These are phyloP conservation scores for Chaetomium sp. DNA, from an alignment of 2,329 filamentous ascomycete species.

Conservation along the genomic window DNA sequence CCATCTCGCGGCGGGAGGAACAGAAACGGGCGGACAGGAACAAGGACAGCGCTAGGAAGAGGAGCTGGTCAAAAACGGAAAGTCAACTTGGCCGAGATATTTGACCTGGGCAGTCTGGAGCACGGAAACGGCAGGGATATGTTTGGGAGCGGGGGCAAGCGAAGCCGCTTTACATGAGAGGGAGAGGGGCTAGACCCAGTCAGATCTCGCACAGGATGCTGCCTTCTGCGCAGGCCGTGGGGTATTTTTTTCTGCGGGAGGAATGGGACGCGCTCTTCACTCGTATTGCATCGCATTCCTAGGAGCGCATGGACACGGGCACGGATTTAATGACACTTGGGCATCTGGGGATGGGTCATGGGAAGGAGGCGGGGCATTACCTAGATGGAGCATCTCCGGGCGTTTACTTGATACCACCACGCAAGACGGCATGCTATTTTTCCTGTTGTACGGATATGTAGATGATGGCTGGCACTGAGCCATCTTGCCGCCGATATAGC, in stretches of 20 bases:
- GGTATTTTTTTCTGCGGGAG: slow-evolving; percentile 15
- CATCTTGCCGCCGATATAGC: background rate
- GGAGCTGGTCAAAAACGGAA: slow-evolving; percentile 73
- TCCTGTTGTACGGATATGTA: slow-evolving; percentile 24
- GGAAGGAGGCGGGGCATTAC: slow-evolving; percentile 21
- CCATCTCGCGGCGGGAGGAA: slow-evolving; percentile 36
- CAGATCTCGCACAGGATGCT: slow-evolving; percentile 1
- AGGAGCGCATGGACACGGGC: slow-evolving; percentile 25
- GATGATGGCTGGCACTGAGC: background rate
- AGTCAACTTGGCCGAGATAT: slow-evolving; percentile 73
- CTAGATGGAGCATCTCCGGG: slow-evolving; percentile 31
- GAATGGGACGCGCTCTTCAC: slow-evolving; percentile 16
- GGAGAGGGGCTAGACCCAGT: slow-evolving; percentile 22
- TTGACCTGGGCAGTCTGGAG: slow-evolving; percentile 67
- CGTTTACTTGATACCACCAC: slow-evolving; percentile 28
- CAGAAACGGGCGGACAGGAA: slow-evolving; percentile 26
- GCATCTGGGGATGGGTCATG: slow-evolving; percentile 8
- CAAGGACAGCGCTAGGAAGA: slow-evolving; percentile 51
- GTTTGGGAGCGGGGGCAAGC: slow-evolving; percentile 53
- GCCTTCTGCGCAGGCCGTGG: background rate
- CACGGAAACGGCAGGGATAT: slow-evolving; percentile 60
- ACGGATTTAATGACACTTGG: slow-evolving; percentile 18
- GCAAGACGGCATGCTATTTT: slow-evolving; percentile 18
- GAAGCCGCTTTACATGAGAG: slow-evolving; percentile 51
- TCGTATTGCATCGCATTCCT: slow-evolving; percentile 20